Evolutionary conservation across 192 early-diverging fungal genomes (phyloP), one percentile per base, ranked within the genome.

Genomic region (Coemansia erecta): DNA sequence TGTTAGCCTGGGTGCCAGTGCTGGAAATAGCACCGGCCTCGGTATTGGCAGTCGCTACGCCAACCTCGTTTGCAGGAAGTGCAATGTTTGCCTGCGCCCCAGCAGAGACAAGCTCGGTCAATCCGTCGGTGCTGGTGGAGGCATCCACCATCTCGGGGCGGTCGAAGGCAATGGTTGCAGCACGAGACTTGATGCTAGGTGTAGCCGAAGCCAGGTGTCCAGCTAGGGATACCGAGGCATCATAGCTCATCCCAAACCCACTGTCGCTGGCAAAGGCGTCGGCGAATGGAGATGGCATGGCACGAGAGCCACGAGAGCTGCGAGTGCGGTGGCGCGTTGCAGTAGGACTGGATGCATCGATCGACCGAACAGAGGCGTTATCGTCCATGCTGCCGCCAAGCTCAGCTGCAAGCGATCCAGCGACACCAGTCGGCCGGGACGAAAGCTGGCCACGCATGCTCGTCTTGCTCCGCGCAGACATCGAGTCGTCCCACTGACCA

Each of bases 161-260:
- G 18, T 54, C 60, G 23, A 40, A 8, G 8, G 17, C 53, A 15
- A 56, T 18, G 17, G 58, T 72, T 7, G 58, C 48, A 8, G 37
- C 39, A 35, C 33, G 44, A 9, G 63, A 45, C 19, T 58, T 59
- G 18, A 56, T 56, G 31, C 35, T 56, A 21, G 54, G 54, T 11
- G 64, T 60, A 1, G 69, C 63, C 8, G 62, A 59, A 0, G 69
- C 64, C 42, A 77, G 51, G 54, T 77, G 74, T 65, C 66, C 74
- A 5, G 74, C 74, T 54, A 77, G 41, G 1, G 50, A 64, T 11
- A 77, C 64, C 0, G 74, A 72, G 22, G 57, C 64, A 22, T 63
- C 69, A 22, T 61, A 77, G 15, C 74, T 65, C 24, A 77, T 61
- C 10, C 68, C 74, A 66, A 77, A 77, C 14, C 56, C 68, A 45